Conservation (phyloP, 148 eudicot species). For the Salicornia ramosissima region DNA sequence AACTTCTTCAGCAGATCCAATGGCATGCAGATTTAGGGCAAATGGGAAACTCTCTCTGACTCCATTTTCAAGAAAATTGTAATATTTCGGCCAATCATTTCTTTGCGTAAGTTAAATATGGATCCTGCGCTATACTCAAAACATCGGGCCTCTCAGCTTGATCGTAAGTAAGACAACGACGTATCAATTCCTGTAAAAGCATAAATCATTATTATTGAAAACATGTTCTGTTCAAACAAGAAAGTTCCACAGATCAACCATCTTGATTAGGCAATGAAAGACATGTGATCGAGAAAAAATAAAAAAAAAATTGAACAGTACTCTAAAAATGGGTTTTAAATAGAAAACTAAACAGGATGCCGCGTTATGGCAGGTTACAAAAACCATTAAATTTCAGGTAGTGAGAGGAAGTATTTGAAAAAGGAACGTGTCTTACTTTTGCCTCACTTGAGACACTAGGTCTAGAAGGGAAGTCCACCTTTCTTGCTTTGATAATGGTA, state of each 20-base stretch:
- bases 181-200: slow-evolving; percentile 64
- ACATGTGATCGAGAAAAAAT: too few relatives aligned
- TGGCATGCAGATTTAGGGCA: slow-evolving; percentile 16
- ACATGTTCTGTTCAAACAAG: background rate
- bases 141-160: slow-evolving; percentile 95
- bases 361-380: background rate
- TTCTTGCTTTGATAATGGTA: slow-evolving; percentile 92
- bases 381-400: background rate
- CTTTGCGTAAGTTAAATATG: slow-evolving; percentile 69
- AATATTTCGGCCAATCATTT: slow-evolving; percentile 36
- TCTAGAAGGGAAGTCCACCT: slow-evolving; percentile 94
- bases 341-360: background rate
- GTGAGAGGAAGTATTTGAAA: background rate
- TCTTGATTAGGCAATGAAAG: too few relatives aligned
- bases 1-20: slow-evolving; percentile 11
- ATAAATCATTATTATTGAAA: slow-evolving; percentile 8
- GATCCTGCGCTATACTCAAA: slow-evolving; percentile 68
- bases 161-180: slow-evolving; percentile 83
- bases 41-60: background rate
- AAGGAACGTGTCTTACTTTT: slow-evolving; percentile 42
- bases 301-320: background rate
- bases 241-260: background rate
- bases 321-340: background rate
- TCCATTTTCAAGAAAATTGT: slow-evolving; percentile 7
- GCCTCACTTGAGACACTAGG: slow-evolving; percentile 89